Conservation (phyloP, 192 early-diverging fungal species). For the Coemansia sp. region DNA sequence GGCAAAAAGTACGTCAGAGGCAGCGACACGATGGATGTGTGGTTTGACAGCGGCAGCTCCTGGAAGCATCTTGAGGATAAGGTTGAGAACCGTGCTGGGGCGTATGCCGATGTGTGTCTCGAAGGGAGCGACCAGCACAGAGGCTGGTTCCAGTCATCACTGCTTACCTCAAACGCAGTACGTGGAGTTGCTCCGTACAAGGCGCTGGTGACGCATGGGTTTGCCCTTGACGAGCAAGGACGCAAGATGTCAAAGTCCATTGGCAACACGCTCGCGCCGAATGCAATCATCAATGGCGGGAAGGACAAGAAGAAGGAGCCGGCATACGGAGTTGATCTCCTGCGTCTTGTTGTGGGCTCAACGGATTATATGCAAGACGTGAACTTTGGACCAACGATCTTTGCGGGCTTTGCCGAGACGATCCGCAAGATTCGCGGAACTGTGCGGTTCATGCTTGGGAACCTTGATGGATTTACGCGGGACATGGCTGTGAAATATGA, state of each 20-base stretch:
- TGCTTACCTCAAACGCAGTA: constrained; percentile 70
- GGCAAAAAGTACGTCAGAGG: constrained; percentile 64
- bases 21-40: constrained; percentile 85
- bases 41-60: constrained; percentile 82
- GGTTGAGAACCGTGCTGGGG: constrained; percentile 28
- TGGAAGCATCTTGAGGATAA: constrained; percentile 66
- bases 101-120: constrained; percentile 68
- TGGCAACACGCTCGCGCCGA: constrained; percentile 74
- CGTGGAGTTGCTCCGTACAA: constrained; percentile 69
- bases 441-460: constrained; percentile 76
- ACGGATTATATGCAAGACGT: constrained; percentile 77
- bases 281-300: constrained; percentile 66
- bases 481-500: constrained; percentile 55
- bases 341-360: constrained; percentile 74
- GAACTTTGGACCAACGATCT: constrained; percentile 65
- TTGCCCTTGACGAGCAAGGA: constrained; percentile 74
- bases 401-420: constrained; percentile 64
- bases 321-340: constrained; percentile 72
- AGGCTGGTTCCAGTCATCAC: constrained; percentile 84
- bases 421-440: constrained; percentile 78
- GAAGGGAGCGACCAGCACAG: constrained; percentile 84
- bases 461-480: constrained; percentile 60
- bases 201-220: constrained; percentile 78
- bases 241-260: constrained; percentile 84
- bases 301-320: constrained; percentile 68